These are phyloP conservation scores for Microcos paniculata DNA, from an alignment of 345 rosid species.

Conservation along the genomic window DNA sequence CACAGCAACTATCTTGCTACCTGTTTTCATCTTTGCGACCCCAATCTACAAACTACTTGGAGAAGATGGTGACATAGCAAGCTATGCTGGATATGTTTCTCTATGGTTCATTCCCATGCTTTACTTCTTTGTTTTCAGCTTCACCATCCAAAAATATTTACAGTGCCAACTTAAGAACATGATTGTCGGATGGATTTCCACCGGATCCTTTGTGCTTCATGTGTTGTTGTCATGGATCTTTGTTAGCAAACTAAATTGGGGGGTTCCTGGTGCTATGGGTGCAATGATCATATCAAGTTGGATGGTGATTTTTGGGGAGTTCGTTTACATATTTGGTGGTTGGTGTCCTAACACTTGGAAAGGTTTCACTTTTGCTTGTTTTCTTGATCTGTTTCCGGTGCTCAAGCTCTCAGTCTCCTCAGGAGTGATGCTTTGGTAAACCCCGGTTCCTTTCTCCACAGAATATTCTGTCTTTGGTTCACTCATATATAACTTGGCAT, in stretches of 20 bases:
- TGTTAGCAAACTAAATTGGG: conserved; percentile 38
- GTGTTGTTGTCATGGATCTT: conserved; percentile 45
- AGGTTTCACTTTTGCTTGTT: conserved; percentile 48
- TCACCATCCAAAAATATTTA: conserved; percentile 2
- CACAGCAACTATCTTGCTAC: conserved; percentile 3
- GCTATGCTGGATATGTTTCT: conserved; percentile 9
- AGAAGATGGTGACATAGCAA: conserved; percentile 11
- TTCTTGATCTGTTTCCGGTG: conserved; percentile 44
- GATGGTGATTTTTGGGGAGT: conserved; percentile 39
- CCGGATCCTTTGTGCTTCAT: conserved; percentile 32
- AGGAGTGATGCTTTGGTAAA: conserved; percentile 60
- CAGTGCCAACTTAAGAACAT: conserved; percentile 34
- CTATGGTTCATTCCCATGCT: conserved; percentile 17
- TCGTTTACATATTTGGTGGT: conserved; percentile 57
- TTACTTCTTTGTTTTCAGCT: neutral
- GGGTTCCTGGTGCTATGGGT: conserved; percentile 49
- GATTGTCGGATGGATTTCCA: conserved; percentile 40
- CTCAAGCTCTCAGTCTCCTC: too few species aligned
- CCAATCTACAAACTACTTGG: conserved; percentile 16
- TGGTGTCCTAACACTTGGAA: conserved; percentile 63
- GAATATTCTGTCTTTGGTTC: neutral
- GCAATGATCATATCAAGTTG: conserved; percentile 44
- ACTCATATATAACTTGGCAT: neutral
- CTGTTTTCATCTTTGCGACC: conserved; percentile 11
- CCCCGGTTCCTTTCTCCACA: neutral